Percentiles rank a stretch among this genome's conserved stretches.
Evolutionary conservation across 495 filamentous ascomycete species (phyloP).

Genomic region (Margaritispora aquatica): DNA sequence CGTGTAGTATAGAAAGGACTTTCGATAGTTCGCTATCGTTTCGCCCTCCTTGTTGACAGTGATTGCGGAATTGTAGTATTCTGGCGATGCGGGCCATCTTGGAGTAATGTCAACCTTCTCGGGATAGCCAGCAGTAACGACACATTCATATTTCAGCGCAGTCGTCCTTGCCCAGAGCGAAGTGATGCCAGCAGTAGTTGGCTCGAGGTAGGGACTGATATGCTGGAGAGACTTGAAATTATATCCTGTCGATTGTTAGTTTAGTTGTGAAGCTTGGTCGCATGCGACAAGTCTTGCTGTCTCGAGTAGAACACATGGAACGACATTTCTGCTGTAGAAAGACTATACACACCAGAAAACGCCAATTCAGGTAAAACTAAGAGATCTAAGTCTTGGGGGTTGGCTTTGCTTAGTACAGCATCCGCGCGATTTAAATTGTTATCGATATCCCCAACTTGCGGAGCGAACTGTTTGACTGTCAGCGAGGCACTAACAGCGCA

Average conservation of each 20-base stretch:
- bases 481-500: neutral
- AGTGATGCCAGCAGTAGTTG: conserved; percentile 64
- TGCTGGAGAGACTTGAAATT: conserved; percentile 77
- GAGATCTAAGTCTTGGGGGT: conserved; percentile 52
- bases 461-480: neutral
- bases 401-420: conserved; percentile 53
- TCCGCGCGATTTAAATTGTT: conserved; percentile 73
- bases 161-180: conserved; percentile 73
- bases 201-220: conserved; percentile 76
- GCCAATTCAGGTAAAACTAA: conserved; percentile 85
- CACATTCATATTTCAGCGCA: conserved; percentile 66
- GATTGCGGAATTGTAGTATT: conserved; percentile 78
- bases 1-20: conserved; percentile 83
- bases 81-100: conserved; percentile 27
- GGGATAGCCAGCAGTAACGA: conserved; percentile 86
- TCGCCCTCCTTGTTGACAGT: conserved; percentile 66
- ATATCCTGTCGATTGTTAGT: conserved; percentile 54
- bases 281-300: neutral
- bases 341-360: conserved; percentile 59
- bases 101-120: conserved; percentile 50
- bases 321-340: neutral
- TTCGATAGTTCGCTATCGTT: conserved; percentile 78
- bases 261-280: neutral
- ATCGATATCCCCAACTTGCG: conserved; percentile 61
- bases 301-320: neutral